phyloP scores from a whole-genome alignment of 1,284 basidiomycete species.

The Schizopora paradoxa region DNA sequence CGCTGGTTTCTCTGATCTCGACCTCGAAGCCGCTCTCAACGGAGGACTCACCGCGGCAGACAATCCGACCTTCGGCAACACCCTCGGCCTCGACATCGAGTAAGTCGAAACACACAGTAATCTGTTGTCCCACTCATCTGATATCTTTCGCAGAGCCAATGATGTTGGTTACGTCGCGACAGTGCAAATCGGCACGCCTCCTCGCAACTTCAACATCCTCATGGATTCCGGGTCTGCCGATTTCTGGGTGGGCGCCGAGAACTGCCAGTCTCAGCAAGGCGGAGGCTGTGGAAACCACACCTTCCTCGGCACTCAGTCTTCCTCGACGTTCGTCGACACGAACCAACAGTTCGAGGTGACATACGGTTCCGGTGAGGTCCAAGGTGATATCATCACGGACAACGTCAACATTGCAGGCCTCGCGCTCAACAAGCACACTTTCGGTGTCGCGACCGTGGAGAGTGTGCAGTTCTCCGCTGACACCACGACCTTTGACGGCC shows the following conservation, averaged over 20 bases:
- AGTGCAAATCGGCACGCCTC: constrained; percentile 75
- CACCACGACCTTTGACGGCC: constrained; percentile 64
- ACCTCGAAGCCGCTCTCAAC: constrained; percentile 33
- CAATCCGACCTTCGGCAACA: constrained; percentile 46
- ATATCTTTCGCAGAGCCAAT: constrained; percentile 27
- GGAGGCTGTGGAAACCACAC: constrained; percentile 60
- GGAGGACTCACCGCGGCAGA: constrained; percentile 47
- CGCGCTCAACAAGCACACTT: constrained; percentile 53
- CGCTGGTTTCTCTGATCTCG: constrained; percentile 31
- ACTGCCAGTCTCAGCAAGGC: constrained; percentile 43
- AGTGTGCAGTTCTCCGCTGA: constrained; percentile 56
- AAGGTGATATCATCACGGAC: constrained; percentile 65
- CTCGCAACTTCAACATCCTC: constrained; percentile 64
- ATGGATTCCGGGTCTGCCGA: constrained; percentile 88
- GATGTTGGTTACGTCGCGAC: constrained; percentile 65
- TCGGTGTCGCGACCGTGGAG: constrained; percentile 68
- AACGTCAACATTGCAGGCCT: constrained; percentile 66
- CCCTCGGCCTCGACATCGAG: constrained; percentile 73
- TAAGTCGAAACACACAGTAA: constrained; percentile 36
- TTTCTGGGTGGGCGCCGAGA: constrained; percentile 70
- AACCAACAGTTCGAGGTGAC: constrained; percentile 59
- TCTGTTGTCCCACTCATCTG: constrained; percentile 27
- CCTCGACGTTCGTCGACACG: constrained; percentile 58
- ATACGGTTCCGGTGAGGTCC: constrained; percentile 73
- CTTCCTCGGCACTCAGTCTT: constrained; percentile 62